These are phyloP conservation scores for Saprolegnia parasitica DNA, from an alignment of 352 stramenopile genomes.

Conservation along the genomic window DNA sequence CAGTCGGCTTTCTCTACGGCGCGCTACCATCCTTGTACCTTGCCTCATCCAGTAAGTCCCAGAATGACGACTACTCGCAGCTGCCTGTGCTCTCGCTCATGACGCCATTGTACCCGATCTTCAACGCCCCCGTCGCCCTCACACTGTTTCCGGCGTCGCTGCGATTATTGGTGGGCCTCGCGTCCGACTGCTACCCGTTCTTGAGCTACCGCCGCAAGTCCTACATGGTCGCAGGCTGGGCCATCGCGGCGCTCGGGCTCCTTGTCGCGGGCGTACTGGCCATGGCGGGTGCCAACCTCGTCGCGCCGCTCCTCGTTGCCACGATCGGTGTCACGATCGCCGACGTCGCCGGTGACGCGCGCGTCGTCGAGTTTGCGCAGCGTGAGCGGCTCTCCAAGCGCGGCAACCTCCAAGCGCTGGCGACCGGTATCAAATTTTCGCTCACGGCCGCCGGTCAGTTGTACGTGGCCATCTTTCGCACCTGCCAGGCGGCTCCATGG, in stretches of 20 bases:
- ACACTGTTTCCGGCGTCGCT: slow-evolving; percentile 72
- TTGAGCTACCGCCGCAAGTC: slow-evolving; percentile 82
- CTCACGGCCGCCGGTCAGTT: neutral
- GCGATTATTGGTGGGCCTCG: slow-evolving; percentile 77
- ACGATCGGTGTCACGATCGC: slow-evolving; percentile 78
- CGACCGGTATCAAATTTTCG: slow-evolving; percentile 7
- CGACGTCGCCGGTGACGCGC: slow-evolving; percentile 80
- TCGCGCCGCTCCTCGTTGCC: slow-evolving; percentile 67
- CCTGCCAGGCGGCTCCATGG: slow-evolving; percentile 37
- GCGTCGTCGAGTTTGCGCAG: slow-evolving; percentile 75
- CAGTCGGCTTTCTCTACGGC: slow-evolving; percentile 20
- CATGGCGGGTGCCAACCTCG: slow-evolving; percentile 44
- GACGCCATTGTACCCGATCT: slow-evolving; percentile 18
- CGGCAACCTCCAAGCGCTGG: slow-evolving; percentile 47
- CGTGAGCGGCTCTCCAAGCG: slow-evolving; percentile 61
- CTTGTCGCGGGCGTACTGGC: slow-evolving; percentile 41
- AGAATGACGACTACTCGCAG: slow-evolving; percentile 1
- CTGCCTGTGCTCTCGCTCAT: slow-evolving; percentile 11
- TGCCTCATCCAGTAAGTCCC: neutral
- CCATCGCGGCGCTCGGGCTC: slow-evolving; percentile 51
- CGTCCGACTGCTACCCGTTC: slow-evolving; percentile 86
- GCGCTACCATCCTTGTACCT: slow-evolving; percentile 15
- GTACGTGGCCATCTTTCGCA: slow-evolving; percentile 20
- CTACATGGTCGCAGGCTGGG: slow-evolving; percentile 82
- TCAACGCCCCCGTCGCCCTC: neutral